Evolutionary conservation across 495 filamentous ascomycete species (phyloP).

Genomic region (Letharia columbiana): DNA sequence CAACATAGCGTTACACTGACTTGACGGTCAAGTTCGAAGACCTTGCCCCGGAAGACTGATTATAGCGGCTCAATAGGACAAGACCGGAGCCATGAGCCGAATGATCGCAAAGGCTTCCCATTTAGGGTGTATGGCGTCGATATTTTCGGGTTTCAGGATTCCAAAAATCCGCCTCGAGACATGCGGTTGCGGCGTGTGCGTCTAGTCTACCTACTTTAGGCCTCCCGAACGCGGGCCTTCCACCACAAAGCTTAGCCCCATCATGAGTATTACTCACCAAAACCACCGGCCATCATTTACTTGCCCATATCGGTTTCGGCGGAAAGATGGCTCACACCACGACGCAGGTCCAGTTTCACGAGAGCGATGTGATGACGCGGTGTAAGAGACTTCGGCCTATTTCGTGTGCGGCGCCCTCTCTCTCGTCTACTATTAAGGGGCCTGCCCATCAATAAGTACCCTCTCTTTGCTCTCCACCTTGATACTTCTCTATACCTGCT

Average conservation of each 20-base stretch:
- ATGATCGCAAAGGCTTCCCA: conserved; percentile 1
- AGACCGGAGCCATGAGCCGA: not conserved
- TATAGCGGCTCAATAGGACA: not conserved
- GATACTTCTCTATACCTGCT: not conserved
- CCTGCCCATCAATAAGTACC: not conserved
- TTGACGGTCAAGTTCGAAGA: not conserved
- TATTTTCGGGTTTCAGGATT: not conserved
- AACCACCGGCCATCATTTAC: not conserved
- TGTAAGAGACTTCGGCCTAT: not conserved
- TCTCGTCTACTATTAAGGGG: not conserved
- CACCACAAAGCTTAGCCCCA: not conserved
- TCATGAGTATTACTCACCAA: not conserved
- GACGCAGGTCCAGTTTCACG: not conserved
- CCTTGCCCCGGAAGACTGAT: not conserved
- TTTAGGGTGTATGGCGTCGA: not conserved
- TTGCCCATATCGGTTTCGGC: not conserved
- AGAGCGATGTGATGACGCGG: not conserved
- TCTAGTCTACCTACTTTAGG: not conserved
- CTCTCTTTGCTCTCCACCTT: not conserved
- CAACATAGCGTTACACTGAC: not conserved
- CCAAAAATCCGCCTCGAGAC: not conserved
- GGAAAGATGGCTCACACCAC: not conserved
- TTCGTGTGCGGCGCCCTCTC: not conserved
- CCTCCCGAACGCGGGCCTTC: not conserved
- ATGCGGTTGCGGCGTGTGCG: not conserved